Evolutionary conservation across 176 grass and related monocot species (phyloP).

Genomic region (Lolium rigidum): DNA sequence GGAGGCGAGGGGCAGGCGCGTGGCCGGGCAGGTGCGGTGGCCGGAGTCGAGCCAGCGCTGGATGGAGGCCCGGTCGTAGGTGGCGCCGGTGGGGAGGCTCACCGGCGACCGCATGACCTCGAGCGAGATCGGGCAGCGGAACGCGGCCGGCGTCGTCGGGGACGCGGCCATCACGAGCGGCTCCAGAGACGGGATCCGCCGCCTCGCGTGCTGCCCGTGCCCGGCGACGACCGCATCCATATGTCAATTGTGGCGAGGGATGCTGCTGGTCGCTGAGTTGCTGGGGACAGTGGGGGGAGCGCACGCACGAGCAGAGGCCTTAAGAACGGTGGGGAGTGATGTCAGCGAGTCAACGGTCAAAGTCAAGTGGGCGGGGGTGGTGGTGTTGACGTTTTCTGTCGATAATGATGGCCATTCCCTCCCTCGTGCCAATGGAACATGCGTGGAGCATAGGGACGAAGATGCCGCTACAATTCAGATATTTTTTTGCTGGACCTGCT

Average conservation of each 20-base stretch:
- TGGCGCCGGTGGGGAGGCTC: slow-evolving; percentile 73
- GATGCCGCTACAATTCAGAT: slow-evolving; percentile 27
- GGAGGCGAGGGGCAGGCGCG: slow-evolving; percentile 59
- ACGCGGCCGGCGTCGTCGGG: slow-evolving; percentile 56
- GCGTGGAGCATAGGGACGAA: slow-evolving; percentile 7
- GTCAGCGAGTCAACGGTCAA: slow-evolving; percentile 71
- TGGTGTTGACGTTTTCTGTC: slow-evolving; percentile 57
- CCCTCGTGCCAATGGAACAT: not conserved
- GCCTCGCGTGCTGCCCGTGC: slow-evolving; percentile 43
- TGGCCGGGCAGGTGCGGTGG: slow-evolving; percentile 79
- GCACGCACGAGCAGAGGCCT: slow-evolving; percentile 39
- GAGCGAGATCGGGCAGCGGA: slow-evolving; percentile 87
- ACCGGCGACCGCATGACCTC: slow-evolving; percentile 86
- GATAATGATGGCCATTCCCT: slow-evolving; percentile 43
- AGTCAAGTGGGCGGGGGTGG: slow-evolving; percentile 53
- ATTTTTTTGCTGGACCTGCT: slow-evolving; percentile 14
- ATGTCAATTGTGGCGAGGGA: slow-evolving; percentile 4
- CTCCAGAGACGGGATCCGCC: slow-evolving; percentile 40
- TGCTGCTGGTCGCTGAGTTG: slow-evolving; percentile 7
- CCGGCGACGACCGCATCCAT: slow-evolving; percentile 58
- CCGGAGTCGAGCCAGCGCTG: slow-evolving; percentile 86
- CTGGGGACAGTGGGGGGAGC: slow-evolving; percentile 33
- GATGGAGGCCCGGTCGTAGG: slow-evolving; percentile 85
- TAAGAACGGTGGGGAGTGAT: slow-evolving; percentile 62
- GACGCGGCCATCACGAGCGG: slow-evolving; percentile 51